phyloP scores from a whole-genome alignment of 2,329 filamentous ascomycete species.

The Diaporthe eres region DNA sequence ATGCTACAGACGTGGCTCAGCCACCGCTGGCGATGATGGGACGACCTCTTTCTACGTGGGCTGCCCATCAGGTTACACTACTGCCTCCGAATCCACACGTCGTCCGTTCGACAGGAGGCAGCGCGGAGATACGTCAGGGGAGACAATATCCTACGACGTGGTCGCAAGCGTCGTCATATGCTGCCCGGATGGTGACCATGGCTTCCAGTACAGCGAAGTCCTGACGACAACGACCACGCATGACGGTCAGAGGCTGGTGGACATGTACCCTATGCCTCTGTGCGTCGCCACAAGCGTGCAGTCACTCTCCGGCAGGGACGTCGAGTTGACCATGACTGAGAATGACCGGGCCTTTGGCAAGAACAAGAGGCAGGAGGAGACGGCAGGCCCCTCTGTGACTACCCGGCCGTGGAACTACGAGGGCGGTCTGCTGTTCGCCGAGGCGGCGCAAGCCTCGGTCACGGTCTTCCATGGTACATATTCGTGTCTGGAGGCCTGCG shows the following conservation, averaged over 20 bases:
- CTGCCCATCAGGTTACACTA: neutral
- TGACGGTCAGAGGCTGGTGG: neutral
- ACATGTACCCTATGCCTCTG: neutral
- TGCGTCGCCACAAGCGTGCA: neutral
- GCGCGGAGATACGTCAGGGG: neutral
- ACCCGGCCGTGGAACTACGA: neutral
- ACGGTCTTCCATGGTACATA: neutral
- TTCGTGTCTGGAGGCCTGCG: neutral
- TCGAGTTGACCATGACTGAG: neutral
- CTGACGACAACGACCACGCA: neutral
- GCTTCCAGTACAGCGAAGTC: neutral
- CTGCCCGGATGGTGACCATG: neutral
- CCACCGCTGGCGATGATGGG: neutral
- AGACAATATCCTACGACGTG: neutral
- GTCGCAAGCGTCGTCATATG: neutral
- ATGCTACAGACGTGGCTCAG: neutral
- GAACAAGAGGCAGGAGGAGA: neutral
- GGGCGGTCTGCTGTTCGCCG: neutral
- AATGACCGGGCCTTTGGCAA: neutral
- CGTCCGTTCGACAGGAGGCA: neutral
- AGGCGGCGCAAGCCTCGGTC: neutral
- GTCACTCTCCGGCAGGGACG: neutral
- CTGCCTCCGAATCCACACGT: neutral
- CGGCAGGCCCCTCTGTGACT: neutral
- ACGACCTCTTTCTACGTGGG: neutral